Conservation (phyloP, 495 filamentous ascomycete genomes). For the Tetracladium marchalianum region DNA sequence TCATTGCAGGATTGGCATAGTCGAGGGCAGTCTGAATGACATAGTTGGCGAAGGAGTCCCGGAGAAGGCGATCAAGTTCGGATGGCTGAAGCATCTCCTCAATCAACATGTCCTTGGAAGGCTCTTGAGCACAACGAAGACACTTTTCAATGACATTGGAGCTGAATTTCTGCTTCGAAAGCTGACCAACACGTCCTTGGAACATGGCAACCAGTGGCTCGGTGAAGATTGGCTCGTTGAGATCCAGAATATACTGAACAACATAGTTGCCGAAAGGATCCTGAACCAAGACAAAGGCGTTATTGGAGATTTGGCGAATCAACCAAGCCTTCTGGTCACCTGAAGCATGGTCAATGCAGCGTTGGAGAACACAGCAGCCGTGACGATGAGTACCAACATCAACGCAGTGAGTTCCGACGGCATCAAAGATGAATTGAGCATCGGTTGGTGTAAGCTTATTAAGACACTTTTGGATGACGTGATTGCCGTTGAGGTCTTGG, state of each 20-base stretch:
- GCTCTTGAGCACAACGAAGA: conserved; percentile 63
- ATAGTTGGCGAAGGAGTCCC: conserved; percentile 92
- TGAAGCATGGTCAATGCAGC: conserved; percentile 94
- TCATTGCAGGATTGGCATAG: conserved; percentile 61
- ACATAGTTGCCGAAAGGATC: conserved; percentile 99
- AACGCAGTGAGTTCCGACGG: conserved; percentile 77
- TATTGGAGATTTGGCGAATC: conserved; percentile 71
- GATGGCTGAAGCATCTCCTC: conserved; percentile 64
- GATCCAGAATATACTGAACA: conserved; percentile 94
- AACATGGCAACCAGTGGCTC: conserved; percentile 75
- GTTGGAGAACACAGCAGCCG: conserved; percentile 94
- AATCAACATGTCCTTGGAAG: conserved; percentile 68
- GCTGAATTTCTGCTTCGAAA: conserved; percentile 98
- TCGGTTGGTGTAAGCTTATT: conserved; percentile 77
- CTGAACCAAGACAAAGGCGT: conserved; percentile 76
- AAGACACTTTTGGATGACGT: conserved; percentile 97
- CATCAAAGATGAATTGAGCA: conserved; percentile 92
- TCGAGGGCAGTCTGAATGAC: conserved; percentile 95
- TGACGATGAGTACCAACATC: conserved; percentile 94
- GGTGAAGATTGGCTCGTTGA: conserved; percentile 73
- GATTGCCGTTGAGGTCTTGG: conserved; percentile 94
- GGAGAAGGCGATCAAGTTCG: conserved; percentile 78
- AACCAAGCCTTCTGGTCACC: conserved; percentile 80
- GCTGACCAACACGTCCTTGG: conserved; percentile 54
- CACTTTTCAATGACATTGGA: conserved; percentile 99